phyloP scores from a whole-genome alignment of 345 rosid genomes.

The Rhizophora apiculata region DNA sequence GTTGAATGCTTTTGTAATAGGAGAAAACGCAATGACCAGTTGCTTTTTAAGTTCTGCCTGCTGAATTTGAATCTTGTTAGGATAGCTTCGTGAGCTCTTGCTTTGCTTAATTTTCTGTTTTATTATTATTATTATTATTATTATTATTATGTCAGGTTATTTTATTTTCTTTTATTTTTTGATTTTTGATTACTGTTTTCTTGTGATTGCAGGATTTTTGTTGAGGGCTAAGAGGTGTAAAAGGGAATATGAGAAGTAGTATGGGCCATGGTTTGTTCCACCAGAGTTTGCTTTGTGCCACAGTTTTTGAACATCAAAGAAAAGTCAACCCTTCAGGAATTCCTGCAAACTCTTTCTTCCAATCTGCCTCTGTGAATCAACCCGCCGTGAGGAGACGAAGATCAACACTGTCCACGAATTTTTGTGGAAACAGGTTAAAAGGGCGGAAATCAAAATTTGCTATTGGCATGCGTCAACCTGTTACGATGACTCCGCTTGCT shows the following conservation, averaged over 20 bases:
- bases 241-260: slow-evolving; percentile 63
- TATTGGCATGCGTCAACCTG: slow-evolving; percentile 34
- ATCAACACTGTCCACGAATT: slow-evolving; percentile 35
- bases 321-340: slow-evolving; percentile 48
- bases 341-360: slow-evolving; percentile 43
- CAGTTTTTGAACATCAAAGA: slow-evolving; percentile 53
- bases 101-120: too few species aligned
- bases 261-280: slow-evolving; percentile 50
- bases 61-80: slow-evolving; percentile 1
- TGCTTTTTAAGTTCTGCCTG: too few species aligned
- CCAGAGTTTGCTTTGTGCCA: slow-evolving; percentile 58
- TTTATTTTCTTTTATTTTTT: not conserved
- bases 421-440: slow-evolving; percentile 44
- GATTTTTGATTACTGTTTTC: slow-evolving; percentile 7
- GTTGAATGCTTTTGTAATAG: not conserved
- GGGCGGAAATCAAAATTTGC: slow-evolving; percentile 30
- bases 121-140: not conserved
- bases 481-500: slow-evolving; percentile 50
- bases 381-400: slow-evolving; percentile 28
- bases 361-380: slow-evolving; percentile 39
- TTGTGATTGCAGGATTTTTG: slow-evolving; percentile 31
- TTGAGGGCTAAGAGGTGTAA: slow-evolving; percentile 39
- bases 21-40: not conserved
- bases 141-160: not conserved
- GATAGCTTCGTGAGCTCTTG: not conserved